phyloP scores from a whole-genome alignment of 345 rosid genomes.

The Lepidium aucheri region DNA sequence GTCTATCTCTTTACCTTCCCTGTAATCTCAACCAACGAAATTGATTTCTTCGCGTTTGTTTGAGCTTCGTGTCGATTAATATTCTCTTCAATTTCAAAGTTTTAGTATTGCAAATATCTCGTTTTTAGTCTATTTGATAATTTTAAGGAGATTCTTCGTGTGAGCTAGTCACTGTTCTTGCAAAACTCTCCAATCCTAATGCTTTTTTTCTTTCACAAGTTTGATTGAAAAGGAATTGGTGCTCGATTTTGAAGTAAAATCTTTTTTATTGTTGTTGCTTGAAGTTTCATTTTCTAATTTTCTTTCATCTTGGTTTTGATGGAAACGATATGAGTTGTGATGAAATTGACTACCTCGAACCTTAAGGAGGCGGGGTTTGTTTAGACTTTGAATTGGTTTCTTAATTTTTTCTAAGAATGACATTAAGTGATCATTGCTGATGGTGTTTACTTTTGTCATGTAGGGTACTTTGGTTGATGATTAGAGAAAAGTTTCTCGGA shows the following conservation, averaged over 20 bases:
- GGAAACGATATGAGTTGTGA: background rate
- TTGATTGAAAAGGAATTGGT: background rate
- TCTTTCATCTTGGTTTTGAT: background rate
- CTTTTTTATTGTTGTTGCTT: conserved; percentile 5
- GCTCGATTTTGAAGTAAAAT: background rate
- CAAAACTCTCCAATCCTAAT: background rate
- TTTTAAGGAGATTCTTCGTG: background rate
- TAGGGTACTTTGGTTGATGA: conserved; percentile 10
- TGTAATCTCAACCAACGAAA: background rate
- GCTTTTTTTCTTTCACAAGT: background rate
- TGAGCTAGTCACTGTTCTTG: background rate
- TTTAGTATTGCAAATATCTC: background rate
- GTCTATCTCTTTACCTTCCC: background rate
- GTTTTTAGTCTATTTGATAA: background rate
- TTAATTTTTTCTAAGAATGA: background rate
- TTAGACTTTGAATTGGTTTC: background rate
- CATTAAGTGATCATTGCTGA: background rate
- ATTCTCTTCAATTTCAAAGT: conserved; percentile 6
- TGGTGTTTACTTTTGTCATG: conserved; percentile 5
- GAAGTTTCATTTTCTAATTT: background rate
- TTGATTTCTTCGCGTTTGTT: background rate
- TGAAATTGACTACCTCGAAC: background rate
- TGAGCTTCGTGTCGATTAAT: conserved; percentile 6
- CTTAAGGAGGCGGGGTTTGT: background rate
- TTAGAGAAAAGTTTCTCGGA: background rate